A percentile compares a stretch with the other conserved stretches of the same genome.
These are phyloP conservation scores for Penicillium sp. DNA, from an alignment of 2,329 filamentous ascomycete genomes.

Conservation along the genomic window DNA sequence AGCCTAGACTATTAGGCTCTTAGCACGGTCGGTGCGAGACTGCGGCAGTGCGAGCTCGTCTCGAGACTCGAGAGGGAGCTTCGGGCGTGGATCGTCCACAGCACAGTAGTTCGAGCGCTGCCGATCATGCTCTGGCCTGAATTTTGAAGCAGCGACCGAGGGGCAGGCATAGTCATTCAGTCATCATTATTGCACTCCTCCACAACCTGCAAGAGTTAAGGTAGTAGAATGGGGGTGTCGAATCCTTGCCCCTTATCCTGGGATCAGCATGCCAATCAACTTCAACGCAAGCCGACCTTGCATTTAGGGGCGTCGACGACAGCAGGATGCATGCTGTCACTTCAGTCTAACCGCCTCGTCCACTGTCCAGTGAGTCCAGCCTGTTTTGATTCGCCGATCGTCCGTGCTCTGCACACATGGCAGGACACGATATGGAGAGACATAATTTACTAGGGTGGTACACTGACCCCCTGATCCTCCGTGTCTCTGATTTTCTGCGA, in stretches of 20 bases:
- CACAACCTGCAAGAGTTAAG: not conserved
- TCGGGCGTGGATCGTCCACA: not conserved
- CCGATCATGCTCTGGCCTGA: constrained; percentile 1
- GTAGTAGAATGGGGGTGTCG: not conserved
- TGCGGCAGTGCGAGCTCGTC: too few species aligned
- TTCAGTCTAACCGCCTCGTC: not conserved
- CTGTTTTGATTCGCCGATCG: not conserved
- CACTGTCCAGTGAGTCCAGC: not conserved
- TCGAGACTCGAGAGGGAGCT: not conserved
- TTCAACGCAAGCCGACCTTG: not conserved
- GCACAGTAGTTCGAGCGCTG: not conserved
- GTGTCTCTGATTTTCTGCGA: too few species aligned
- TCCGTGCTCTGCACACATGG: not conserved
- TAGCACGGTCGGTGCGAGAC: not conserved
- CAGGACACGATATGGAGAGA: not conserved
- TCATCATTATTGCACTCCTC: not conserved
- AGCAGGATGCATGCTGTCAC: not conserved
- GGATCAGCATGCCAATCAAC: not conserved
- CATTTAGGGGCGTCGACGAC: not conserved
- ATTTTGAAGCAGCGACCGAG: not conserved
- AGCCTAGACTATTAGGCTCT: not conserved
- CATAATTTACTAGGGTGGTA: not conserved
- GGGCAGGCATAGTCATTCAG: not conserved
- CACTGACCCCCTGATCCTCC: not conserved
- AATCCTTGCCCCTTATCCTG: not conserved